Base-by-base conservation (phyloP, 352 stramenopile species). In the Globisporangium solare region DNA sequence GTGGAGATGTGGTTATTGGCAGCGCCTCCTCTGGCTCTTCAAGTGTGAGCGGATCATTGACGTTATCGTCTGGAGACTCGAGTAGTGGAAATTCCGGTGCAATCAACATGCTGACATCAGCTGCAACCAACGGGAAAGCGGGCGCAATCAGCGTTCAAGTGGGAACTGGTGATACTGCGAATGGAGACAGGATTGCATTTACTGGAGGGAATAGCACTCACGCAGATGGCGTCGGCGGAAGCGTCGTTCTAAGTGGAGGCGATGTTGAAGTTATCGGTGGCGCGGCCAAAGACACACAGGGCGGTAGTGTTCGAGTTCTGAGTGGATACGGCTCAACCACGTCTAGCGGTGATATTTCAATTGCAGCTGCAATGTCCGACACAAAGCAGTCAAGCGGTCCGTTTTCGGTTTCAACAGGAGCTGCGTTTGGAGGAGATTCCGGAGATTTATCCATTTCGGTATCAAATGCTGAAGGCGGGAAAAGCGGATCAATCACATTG, bases 361-460 rank as follows among this genome's bases (percentile, higher is more conserved):
- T 74, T 1, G 51, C 56, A 4, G 57, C 27, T 35, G 27, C 64
- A 8, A 41, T 52, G 53, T 18, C 14, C n/a, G n/a, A 47, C 12
- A 41, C 41, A 12, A 45, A 54, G 37, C 54, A 57, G 14, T 51
- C 58, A 31, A 74, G 60, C 49, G 67, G 67, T 0, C 46, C 48
- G 1, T 10, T 74, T 8, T 51, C 27, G 24, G 20, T 74, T 17
- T 60, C 42, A 12, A 64, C 64, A 20, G 67, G 67, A 27, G 10
- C 45, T 50, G 50, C 56, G 5, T 63, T 55, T 54, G 71, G 68
- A 27, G 66, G 60, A 8, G 53, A 63, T 57, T 75, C 68, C 3
- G 71, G 71, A 14, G 40, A 62, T 7, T 67, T 77, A 51, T 70
- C 55, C 4, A 64, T 77, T 42, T 53, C 51, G 17, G 73, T 68